Evolutionary conservation across 257 asterid genomes (phyloP), one percentile per base, ranked within the genome.

Genomic region (Forsythia suspensa): DNA sequence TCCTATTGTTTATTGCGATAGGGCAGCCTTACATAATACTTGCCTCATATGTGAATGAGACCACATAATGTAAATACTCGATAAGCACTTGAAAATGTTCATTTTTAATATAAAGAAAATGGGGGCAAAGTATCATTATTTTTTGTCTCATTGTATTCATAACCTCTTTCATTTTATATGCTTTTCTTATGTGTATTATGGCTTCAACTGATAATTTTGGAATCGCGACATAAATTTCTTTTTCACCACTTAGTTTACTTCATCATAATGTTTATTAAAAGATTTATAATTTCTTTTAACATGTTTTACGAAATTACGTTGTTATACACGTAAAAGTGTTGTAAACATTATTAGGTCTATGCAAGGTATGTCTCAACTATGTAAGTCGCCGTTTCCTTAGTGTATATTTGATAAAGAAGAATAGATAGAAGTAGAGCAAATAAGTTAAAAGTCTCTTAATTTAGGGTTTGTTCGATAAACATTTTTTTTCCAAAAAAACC

Each of bases 1-100:
- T 13, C 20, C 59, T 15, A 48, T 48, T 10, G 57, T 13, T 55
- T 38, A 5, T 20, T 72, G 38, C 71, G 48, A 43, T 34, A 37
- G 34, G 46, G 80, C 84, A 74, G 65, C 73, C 69, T 73, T 69
- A 86, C 84, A 80, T 72, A 81, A 78, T 78, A 72, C 80, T 80
- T 80, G 81, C 80, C 87, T 83, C 87, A 80, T 72, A 72, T 76
- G 55, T 42, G 73, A 72, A 78, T 43, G 86, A 82, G 85, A 86
- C 89, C 86, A 81, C 91, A 90, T 90, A 29, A 92, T 90, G 89
- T 81, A 80, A 59, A 84, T 74, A 83, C 89, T 88, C 88, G 77
- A 87, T 82, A 55, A 51, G 75, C 85, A 88, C 80, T 87, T 76
- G 83, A 89, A 75, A 21, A 75, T 90, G 88, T 42, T 79, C 55